Conservation (phyloP, 1,284 basidiomycete species). For the Sutorius eximius region DNA sequence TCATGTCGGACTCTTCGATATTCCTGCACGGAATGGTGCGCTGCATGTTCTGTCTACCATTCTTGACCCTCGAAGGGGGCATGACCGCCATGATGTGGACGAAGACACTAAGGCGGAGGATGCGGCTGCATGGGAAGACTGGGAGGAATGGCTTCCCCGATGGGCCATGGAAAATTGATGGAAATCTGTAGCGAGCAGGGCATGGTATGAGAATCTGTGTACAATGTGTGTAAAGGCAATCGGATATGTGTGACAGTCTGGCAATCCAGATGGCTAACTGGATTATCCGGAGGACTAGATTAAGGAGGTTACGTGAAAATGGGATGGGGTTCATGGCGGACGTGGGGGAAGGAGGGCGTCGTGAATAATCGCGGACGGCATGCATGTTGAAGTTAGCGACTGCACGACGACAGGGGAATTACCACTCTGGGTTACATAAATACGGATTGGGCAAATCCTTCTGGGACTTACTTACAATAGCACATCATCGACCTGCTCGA, state of each 20-base stretch:
- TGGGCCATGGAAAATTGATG: conserved; percentile 41
- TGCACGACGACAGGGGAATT: neutral
- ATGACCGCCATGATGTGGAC: conserved; percentile 20
- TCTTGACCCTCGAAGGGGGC: conserved; percentile 46
- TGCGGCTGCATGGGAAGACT: conserved; percentile 50
- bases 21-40: conserved; percentile 62
- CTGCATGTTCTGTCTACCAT: conserved; percentile 55
- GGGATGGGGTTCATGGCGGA: too few species aligned
- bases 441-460: conserved; percentile 3
- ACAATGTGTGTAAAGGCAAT: too few species aligned
- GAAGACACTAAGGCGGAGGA: conserved; percentile 28
- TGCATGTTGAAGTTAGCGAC: too few species aligned
- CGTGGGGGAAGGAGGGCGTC: too few species aligned
- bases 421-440: neutral
- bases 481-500: neutral
- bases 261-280: too few species aligned
- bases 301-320: too few species aligned
- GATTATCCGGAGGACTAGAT: too few species aligned
- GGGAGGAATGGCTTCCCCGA: conserved; percentile 55
- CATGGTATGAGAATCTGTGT: neutral
- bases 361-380: too few species aligned
- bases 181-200: neutral
- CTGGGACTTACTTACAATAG: conserved; percentile 21
- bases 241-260: too few species aligned
- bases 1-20: conserved; percentile 48